Conservation (phyloP, 495 filamentous ascomycete genomes). For the Daldinia concentrica region DNA sequence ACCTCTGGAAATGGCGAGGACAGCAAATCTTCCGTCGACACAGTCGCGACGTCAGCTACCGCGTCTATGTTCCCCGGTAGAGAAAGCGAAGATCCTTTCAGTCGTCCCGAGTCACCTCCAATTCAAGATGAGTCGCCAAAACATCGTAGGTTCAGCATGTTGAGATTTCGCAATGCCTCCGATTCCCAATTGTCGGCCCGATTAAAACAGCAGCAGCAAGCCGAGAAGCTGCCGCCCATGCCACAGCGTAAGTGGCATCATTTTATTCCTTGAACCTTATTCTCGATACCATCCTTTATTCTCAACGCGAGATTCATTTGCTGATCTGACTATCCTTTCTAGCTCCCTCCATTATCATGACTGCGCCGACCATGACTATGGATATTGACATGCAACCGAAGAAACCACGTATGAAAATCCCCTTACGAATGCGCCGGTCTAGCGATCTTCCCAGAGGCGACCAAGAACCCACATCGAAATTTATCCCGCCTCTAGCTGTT, state of each 20-base stretch:
- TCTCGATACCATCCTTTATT: neutral
- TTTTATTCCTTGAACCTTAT: constrained; percentile 2
- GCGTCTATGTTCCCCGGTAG: constrained; percentile 34
- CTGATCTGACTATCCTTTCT: constrained; percentile 24
- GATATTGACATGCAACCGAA: constrained; percentile 61
- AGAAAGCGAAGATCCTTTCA: constrained; percentile 46
- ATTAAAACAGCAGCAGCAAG: constrained; percentile 74
- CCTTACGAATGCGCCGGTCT: constrained; percentile 55
- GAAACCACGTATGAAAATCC: constrained; percentile 62
- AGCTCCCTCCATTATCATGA: constrained; percentile 94
- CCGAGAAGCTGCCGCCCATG: constrained; percentile 71
- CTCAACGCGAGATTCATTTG: constrained; percentile 4
- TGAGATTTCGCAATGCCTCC: constrained; percentile 91
- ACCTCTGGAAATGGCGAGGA: constrained; percentile 25
- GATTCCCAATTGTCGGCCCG: constrained; percentile 87
- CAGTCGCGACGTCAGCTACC: constrained; percentile 32
- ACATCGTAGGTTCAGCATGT: constrained; percentile 83
- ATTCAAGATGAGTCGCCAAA: constrained; percentile 60
- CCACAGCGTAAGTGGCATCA: constrained; percentile 68
- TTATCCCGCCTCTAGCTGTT: constrained; percentile 22
- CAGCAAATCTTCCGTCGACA: constrained; percentile 35
- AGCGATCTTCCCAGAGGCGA: constrained; percentile 53
- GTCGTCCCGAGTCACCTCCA: constrained; percentile 49
- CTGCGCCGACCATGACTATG: constrained; percentile 83
- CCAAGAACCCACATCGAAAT: constrained; percentile 42